phyloP scores from a whole-genome alignment of 441 rosid genomes.

The Iberis amara region DNA sequence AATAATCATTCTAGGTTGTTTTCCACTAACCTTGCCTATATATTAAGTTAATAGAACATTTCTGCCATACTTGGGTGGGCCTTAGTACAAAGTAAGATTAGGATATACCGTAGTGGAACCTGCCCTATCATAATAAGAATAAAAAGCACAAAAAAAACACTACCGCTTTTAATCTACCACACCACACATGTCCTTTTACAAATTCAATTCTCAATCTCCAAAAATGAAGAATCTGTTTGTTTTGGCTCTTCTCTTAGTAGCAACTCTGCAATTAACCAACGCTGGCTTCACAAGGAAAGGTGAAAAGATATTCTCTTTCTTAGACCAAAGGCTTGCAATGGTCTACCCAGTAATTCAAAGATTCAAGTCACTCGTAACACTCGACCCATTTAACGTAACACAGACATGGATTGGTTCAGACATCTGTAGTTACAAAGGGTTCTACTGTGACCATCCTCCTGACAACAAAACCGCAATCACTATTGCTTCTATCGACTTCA shows the following conservation, averaged over 20 bases:
- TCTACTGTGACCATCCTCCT: slow-evolving; percentile 72
- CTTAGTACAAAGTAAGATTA: too few species aligned
- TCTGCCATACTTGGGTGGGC: too few species aligned
- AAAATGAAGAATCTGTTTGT: slow-evolving; percentile 14
- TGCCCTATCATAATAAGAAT: too few species aligned
- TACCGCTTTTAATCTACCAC: background rate
- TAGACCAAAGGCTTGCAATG: slow-evolving; percentile 59
- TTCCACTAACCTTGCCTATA: too few species aligned
- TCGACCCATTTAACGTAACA: slow-evolving; percentile 65
- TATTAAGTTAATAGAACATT: too few species aligned
- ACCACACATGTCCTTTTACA: background rate
- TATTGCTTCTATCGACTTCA: slow-evolving; percentile 79
- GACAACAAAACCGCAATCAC: slow-evolving; percentile 63
- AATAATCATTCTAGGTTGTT: too few species aligned
- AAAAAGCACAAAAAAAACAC: background rate
- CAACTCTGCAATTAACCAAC: background rate
- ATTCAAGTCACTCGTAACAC: slow-evolving; percentile 62
- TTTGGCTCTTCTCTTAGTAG: slow-evolving; percentile 21
- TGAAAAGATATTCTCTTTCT: slow-evolving; percentile 36
- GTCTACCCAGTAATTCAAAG: slow-evolving; percentile 69
- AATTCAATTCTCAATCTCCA: background rate
- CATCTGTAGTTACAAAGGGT: slow-evolving; percentile 71
- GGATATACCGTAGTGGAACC: too few species aligned
- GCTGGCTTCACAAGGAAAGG: background rate
- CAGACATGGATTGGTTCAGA: slow-evolving; percentile 67